Conservation (phyloP, 2,329 filamentous ascomycete species). For the Cytospora schulzeri region DNA sequence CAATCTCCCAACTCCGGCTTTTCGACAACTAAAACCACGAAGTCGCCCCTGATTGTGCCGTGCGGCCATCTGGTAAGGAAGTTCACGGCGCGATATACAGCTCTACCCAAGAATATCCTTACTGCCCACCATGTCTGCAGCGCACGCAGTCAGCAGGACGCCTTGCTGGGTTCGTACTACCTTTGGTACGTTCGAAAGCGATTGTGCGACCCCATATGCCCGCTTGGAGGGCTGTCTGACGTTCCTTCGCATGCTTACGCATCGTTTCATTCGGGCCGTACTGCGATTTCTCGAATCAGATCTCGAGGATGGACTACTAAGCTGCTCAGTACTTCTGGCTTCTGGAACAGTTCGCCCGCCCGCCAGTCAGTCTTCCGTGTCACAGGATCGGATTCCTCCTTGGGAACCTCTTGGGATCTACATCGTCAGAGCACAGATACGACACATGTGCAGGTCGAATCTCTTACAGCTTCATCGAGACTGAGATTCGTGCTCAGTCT, state of each 20-base stretch:
- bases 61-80: not conserved
- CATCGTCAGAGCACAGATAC: not conserved
- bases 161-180: not conserved
- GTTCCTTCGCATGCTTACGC: conserved; percentile 7
- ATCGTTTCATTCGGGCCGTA: not conserved
- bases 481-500: not conserved
- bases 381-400: not conserved
- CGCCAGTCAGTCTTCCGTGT: not conserved
- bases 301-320: not conserved
- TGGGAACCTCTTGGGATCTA: not conserved
- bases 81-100: not conserved
- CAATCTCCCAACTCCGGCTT: conserved; percentile 1
- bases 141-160: not conserved
- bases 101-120: not conserved
- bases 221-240: not conserved
- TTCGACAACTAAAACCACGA: not conserved
- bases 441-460: not conserved
- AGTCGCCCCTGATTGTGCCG: not conserved
- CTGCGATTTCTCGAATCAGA: conserved; percentile 10
- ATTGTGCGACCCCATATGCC: not conserved
- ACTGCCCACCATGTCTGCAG: not conserved
- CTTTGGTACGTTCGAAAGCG: not conserved
- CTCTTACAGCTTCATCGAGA: not conserved
- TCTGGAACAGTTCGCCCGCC: not conserved
- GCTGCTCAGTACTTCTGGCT: not conserved